A percentile compares a stretch with the other conserved stretches of the same genome.
phyloP scores from a whole-genome alignment of 192 early-diverging fungal species.

The Geosiphon pyriformis region DNA sequence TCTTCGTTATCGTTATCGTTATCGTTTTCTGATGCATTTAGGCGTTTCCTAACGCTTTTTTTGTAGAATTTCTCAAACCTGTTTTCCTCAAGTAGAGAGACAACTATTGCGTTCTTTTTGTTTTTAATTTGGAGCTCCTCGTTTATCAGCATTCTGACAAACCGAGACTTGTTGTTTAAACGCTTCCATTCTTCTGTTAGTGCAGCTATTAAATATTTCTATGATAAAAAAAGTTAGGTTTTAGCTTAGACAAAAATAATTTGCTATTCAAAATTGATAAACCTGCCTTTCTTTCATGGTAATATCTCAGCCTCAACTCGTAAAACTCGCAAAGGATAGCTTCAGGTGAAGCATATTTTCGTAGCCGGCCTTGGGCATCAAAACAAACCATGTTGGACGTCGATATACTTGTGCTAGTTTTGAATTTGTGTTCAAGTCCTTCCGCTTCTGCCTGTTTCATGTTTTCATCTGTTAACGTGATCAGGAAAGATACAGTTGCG shows the following conservation, averaged over 20 bases:
- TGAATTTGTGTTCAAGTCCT: conserved; percentile 81
- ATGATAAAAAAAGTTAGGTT: background rate
- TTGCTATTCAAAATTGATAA: background rate
- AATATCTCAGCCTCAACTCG: conserved; percentile 73
- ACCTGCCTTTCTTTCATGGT: conserved; percentile 82
- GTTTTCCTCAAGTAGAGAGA: conserved; percentile 64
- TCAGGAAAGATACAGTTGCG: conserved; percentile 54
- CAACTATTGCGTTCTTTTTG: conserved; percentile 72
- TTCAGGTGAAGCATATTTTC: conserved; percentile 69
- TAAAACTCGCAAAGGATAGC: conserved; percentile 89
- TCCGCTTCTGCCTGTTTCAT: conserved; percentile 69
- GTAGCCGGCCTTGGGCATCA: conserved; percentile 78
- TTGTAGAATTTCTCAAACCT: conserved; percentile 61
- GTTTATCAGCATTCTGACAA: conserved; percentile 86
- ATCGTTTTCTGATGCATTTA: conserved; percentile 33
- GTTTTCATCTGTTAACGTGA: conserved; percentile 59
- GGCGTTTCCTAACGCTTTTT: conserved; percentile 27
- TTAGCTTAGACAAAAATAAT: background rate
- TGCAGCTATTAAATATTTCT: conserved; percentile 56
- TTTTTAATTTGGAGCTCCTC: conserved; percentile 79
- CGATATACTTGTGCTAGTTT: conserved; percentile 60
- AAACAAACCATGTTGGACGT: conserved; percentile 95
- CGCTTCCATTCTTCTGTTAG: conserved; percentile 61
- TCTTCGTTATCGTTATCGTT: conserved; percentile 45
- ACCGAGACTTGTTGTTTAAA: conserved; percentile 80